Conservation (phyloP, 2,329 filamentous ascomycete species). For the Penicillium hesseltinei region DNA sequence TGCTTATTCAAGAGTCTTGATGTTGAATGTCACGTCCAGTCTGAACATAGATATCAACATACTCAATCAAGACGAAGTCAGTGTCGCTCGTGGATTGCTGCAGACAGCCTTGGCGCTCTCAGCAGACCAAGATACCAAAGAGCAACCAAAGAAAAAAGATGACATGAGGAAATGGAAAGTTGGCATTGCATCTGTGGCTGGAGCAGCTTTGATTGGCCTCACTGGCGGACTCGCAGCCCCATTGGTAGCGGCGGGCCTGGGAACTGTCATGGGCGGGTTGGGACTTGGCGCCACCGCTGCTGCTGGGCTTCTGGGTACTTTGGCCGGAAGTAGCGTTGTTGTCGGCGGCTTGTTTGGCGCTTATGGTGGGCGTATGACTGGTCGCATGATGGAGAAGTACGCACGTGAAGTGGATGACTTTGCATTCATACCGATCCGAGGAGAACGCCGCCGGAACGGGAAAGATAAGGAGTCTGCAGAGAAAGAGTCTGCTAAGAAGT, state of each 20-base stretch:
- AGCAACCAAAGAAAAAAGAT: conserved; percentile 66
- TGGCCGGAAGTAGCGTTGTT: conserved; percentile 75
- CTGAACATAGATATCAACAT: conserved; percentile 65
- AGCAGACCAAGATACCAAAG: conserved; percentile 72
- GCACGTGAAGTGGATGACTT: conserved; percentile 85
- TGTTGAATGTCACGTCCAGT: conserved; percentile 69
- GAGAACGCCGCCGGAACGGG: conserved; percentile 44
- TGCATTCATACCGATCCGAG: conserved; percentile 73
- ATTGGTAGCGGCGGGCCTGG: conserved; percentile 74
- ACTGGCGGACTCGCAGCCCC: conserved; percentile 78
- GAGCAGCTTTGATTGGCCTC: conserved; percentile 79
- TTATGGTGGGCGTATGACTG: conserved; percentile 80
- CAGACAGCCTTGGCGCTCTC: conserved; percentile 74
- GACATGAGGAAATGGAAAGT: conserved; percentile 73
- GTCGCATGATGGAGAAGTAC: conserved; percentile 86
- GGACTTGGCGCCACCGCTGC: conserved; percentile 72
- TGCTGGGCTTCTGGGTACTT: conserved; percentile 72
- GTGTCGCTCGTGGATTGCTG: conserved; percentile 71
- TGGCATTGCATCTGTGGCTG: conserved; percentile 80
- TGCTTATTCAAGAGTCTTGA: conserved; percentile 68
- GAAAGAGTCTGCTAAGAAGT: conserved; percentile 46
- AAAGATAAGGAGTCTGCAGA: conserved; percentile 41
- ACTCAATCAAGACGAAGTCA: conserved; percentile 69
- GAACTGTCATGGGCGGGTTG: conserved; percentile 72
- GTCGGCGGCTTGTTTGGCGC: conserved; percentile 87